Base-by-base conservation (phyloP, 2,329 filamentous ascomycete genomes). In the Chaetomiaceae sp. region DNA sequence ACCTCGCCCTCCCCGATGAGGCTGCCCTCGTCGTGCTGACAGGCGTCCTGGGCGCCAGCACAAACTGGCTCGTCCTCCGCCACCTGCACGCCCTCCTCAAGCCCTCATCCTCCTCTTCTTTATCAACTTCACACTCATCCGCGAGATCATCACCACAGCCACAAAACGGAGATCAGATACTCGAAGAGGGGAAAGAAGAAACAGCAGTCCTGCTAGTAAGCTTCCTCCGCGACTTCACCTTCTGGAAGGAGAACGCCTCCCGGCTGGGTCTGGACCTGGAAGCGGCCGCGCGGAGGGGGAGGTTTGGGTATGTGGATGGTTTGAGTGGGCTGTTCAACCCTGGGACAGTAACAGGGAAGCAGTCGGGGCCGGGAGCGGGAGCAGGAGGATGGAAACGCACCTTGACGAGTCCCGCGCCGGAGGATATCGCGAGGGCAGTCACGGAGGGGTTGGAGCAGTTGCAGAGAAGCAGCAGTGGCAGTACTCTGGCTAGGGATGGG, bases 301-400 rank as follows among this genome's bases (percentile, higher is more conserved):
- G 77, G 47, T 86, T 95, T 63, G 72, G 75, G 39, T 92, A 90
- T 61, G 77, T 95, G 29, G 90, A 96, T 69, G 89, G 88, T 19
- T 72, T 94, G 54, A 80, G 77, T 19, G 75, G 75, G 23, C 65
- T 89, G 22, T 43, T 29, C 23, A 14, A 3, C 15, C 6, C 19
- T 31, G 27, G 31, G 29, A 12, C 17, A 51, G 43, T 11, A 19
- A 9, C n/a, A 17, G 44, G 46, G 36, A 22, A 22, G 49, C 7
- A 33, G 11, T 45, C 25, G 25, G 20, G 29, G 11, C 12, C 11
- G 12, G 15, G 19, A 25, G 31, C 23, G 36, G 25, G 33, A 19
- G 22, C 8, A 31, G 27, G 27, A 31, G 27, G 27, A 31, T 55
- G 58, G 59, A 56, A 49, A 29, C 23, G 51, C 23, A 53, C 59